Evolutionary conservation across 169 alveolate genomes (phyloP), one percentile per base, ranked within the genome.

Genomic region (Plasmodium vinckei): DNA sequence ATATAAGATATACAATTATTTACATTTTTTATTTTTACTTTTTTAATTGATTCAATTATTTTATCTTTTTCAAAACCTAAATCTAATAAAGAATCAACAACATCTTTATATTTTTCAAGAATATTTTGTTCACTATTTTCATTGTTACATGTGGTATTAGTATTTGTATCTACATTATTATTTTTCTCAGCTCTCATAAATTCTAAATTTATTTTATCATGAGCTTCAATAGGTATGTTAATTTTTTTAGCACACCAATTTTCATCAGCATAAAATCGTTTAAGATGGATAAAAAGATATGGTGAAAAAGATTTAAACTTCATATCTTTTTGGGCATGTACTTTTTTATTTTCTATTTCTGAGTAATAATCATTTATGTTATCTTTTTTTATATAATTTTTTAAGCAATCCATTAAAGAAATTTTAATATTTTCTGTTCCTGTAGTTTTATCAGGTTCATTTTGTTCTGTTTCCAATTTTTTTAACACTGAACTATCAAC

Each of bases 211-310:
- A 75, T 15, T 9, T 75, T 23, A 17, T 67, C 77, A 53, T 86
- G 69, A n/a, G 93, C 92, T 87, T 87, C 87, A 5, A 93, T 93
- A 17, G 91, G 75, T 44, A 91, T 70, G 21, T 94, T 77, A 61
- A 92, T 91, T 57, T 92, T 93, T 77, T 87, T 87, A n/a, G 94
- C 92, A 47, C 65, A 87, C 94, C 93, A 87, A 17, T 92, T 60
- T 56, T 87, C 89, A 47, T 88, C 94, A 6, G 87, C 88, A 60
- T 88, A 92, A 67, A 94, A 94, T 39, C 94, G 88, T 73, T 95
- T 92, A 44, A 95, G 94, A 39, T 92, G 92, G 47, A 93, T 88
- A 47, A 89, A 69, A 39, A 93, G 93, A 72, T 93, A 93, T 10
- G 91, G 92, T 5, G 95, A 94, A 82, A 87, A 93, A 42, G 75